A percentile compares a stretch with the other conserved stretches of the same genome.
These are phyloP conservation scores for Gracilaria vermiculophylla DNA, from an alignment of 23 red algal genomes.

Conservation along the genomic window DNA sequence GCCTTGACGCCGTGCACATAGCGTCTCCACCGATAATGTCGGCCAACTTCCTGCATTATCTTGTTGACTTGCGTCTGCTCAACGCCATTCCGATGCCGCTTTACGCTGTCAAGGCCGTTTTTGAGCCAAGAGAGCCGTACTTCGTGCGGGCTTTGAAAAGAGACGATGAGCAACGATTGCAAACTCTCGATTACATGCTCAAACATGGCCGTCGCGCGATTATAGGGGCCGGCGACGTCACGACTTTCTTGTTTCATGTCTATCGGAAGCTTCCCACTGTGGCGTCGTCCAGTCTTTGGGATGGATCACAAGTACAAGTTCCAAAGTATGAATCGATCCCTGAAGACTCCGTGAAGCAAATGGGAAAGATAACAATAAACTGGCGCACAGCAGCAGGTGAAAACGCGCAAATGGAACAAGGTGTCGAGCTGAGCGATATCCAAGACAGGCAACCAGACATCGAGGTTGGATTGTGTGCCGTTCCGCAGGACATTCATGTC, in stretches of 20 bases:
- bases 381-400: conserved; percentile 72
- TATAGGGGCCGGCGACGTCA: conserved; percentile 51
- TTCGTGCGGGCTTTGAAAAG: conserved; percentile 24
- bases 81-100: conserved; percentile 62
- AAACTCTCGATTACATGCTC: conserved; percentile 31
- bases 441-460: conserved; percentile 30
- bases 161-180: conserved; percentile 10
- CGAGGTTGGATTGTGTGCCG: conserved; percentile 52
- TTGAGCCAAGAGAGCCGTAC: conserved; percentile 25
- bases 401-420: conserved; percentile 52
- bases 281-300: not conserved
- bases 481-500: conserved; percentile 49
- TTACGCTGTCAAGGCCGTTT: conserved; percentile 34
- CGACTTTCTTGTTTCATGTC: conserved; percentile 56
- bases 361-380: conserved; percentile 56
- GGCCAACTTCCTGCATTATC: conserved; percentile 14
- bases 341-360: conserved; percentile 4
- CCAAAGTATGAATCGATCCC: conserved; percentile 3
- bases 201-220: conserved; percentile 26
- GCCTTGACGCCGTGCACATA: not conserved
- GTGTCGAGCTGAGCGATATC: conserved; percentile 1
- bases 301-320: conserved; percentile 5
- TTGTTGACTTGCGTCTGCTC: conserved; percentile 53
- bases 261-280: conserved; percentile 8
- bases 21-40: conserved; percentile 6